Evolutionary conservation across 495 filamentous ascomycete genomes (phyloP), one percentile per base, ranked within the genome.

Genomic region (Aspergillus olivimuriae): DNA sequence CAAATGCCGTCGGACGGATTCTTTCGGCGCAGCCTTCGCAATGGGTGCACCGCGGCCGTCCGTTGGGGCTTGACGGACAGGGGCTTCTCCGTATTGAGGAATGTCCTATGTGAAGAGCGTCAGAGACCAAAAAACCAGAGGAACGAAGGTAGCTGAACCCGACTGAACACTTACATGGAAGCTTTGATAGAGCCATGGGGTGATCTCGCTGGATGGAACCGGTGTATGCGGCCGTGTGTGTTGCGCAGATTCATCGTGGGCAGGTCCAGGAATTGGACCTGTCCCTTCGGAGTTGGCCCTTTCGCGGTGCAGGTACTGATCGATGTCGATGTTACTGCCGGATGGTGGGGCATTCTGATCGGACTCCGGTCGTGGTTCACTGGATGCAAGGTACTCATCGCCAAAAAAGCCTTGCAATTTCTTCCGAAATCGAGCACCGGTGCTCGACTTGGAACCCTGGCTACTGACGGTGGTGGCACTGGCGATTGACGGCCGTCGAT

Each of bases 141-240:
- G n/a, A n/a, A n/a, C n/a, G n/a, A n/a, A n/a, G n/a, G n/a, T n/a
- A n/a, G n/a, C n/a, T n/a, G n/a, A n/a, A n/a, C n/a, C n/a, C n/a
- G n/a, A n/a, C n/a, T n/a, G n/a, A n/a, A n/a, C n/a, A 23, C 80
- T 67, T 62, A 86, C 84, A 60, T 89, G 81, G 49, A 75, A 80
- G 58, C 92, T 87, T 65, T 98, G 92, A 63, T 90, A 97, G 34
- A 94, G 69, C 79, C 95, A 98, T 10, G 92, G 92, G 17, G 91
- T 90, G 38, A 98, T 87, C 56, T 97, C 92, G 56, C 86, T 90
- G 11, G 90, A 89, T 24, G 89, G 88, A 31, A 87, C 70, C n/a
- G 91, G 87, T 15, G 82, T 91, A 33, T 84, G 75, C 42, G 90
- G 86, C 40, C 88, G 71, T 4, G 87, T 86, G 31, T 68, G 72